Evolutionary conservation across 2,329 filamentous ascomycete species (phyloP).

Genomic region (Phialophora macrospora): DNA sequence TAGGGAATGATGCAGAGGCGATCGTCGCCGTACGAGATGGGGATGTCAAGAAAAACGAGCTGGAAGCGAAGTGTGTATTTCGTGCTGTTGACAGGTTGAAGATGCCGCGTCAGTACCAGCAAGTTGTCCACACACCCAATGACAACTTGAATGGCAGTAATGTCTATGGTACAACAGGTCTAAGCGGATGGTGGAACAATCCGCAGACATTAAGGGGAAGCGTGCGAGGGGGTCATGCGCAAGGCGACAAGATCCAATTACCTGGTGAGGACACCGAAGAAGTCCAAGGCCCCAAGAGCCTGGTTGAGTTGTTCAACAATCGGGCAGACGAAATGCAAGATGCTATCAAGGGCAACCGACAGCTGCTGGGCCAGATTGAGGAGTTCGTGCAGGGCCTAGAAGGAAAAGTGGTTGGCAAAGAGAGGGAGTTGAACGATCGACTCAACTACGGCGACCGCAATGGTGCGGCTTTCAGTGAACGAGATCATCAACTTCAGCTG

Average conservation of each 20-base stretch:
- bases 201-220: conserved; percentile 38
- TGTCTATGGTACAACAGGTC: conserved; percentile 34
- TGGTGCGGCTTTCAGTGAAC: conserved; percentile 47
- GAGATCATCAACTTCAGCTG: conserved; percentile 53
- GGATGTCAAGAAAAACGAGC: conserved; percentile 66
- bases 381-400: conserved; percentile 68
- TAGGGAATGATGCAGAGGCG: conserved; percentile 66
- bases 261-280: conserved; percentile 53
- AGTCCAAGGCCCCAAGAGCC: conserved; percentile 58
- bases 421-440: conserved; percentile 58
- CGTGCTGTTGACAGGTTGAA: conserved; percentile 75
- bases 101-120: conserved; percentile 68
- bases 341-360: conserved; percentile 63
- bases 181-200: conserved; percentile 42
- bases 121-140: conserved; percentile 49
- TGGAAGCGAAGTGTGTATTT: conserved; percentile 73
- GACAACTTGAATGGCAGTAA: conserved; percentile 32
- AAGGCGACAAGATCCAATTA: conserved; percentile 52
- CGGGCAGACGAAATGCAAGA: conserved; percentile 66
- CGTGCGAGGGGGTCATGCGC: conserved; percentile 44
- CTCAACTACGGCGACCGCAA: conserved; percentile 59
- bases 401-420: conserved; percentile 48
- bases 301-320: conserved; percentile 68
- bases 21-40: conserved; percentile 62
- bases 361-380: conserved; percentile 68